Percentiles rank a stretch among this genome's conserved stretches.
These are phyloP conservation scores for Anthracocystis panici-leucophaei DNA, from an alignment of 1,284 basidiomycete genomes.

Conservation along the genomic window DNA sequence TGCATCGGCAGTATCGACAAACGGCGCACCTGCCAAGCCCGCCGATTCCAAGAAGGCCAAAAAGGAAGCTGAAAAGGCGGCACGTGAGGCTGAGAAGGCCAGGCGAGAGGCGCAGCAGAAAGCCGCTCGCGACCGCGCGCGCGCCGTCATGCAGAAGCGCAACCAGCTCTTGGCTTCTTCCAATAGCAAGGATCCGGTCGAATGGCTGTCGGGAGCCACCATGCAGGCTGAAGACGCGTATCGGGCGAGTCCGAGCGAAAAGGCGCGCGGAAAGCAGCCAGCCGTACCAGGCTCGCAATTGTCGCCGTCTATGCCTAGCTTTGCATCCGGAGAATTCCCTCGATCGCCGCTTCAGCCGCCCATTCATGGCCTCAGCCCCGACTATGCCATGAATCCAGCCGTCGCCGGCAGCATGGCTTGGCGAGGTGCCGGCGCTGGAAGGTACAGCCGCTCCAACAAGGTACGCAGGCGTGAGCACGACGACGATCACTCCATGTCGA, in stretches of 20 bases:
- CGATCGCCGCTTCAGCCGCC: slow-evolving; percentile 43
- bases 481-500: slow-evolving; percentile 58
- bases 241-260: slow-evolving; percentile 51
- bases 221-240: slow-evolving; percentile 38
- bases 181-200: slow-evolving; percentile 61
- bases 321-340: slow-evolving; percentile 42
- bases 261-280: slow-evolving; percentile 61
- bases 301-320: slow-evolving; percentile 48
- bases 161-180: slow-evolving; percentile 60
- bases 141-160: slow-evolving; percentile 94
- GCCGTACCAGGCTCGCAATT: slow-evolving; percentile 40
- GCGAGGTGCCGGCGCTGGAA: slow-evolving; percentile 41
- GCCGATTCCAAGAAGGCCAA: slow-evolving; percentile 85
- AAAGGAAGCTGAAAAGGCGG: slow-evolving; percentile 87
- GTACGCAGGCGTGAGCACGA: slow-evolving; percentile 49
- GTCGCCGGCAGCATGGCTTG: slow-evolving; percentile 48
- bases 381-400: slow-evolving; percentile 41
- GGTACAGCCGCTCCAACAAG: slow-evolving; percentile 43
- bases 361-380: slow-evolving; percentile 32
- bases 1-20: slow-evolving; percentile 39
- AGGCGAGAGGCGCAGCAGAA: slow-evolving; percentile 83
- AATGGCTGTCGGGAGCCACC: slow-evolving; percentile 55
- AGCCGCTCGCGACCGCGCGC: slow-evolving; percentile 81
- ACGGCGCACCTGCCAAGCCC: slow-evolving; percentile 70
- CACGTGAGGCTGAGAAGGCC: slow-evolving; percentile 85